These are phyloP conservation scores for Thelonectria olida DNA, from an alignment of 2,329 filamentous ascomycete species.

Conservation along the genomic window DNA sequence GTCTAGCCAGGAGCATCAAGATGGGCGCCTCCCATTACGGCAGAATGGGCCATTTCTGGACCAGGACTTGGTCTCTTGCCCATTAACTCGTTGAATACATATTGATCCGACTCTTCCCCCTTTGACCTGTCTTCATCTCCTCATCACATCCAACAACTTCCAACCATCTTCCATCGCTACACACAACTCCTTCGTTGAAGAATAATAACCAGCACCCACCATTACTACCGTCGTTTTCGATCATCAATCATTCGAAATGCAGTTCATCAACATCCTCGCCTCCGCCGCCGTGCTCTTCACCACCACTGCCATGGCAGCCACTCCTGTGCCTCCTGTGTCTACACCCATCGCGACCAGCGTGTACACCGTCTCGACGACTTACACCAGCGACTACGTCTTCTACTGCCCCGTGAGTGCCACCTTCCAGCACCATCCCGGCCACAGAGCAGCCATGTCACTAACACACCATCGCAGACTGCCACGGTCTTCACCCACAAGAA, in stretches of 20 bases:
- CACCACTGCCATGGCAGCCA: conserved; percentile 2
- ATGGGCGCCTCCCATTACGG: neutral
- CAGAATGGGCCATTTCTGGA: no score
- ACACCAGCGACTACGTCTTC: conserved; percentile 50
- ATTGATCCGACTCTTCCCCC: neutral
- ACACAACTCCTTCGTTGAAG: neutral
- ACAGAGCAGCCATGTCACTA: neutral
- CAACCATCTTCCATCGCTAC: neutral
- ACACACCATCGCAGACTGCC: conserved; percentile 29
- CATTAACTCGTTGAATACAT: neutral
- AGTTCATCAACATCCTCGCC: neutral
- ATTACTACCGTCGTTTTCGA: neutral
- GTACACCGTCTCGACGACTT: conserved; percentile 46
- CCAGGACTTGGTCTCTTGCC: no score
- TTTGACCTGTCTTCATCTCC: neutral
- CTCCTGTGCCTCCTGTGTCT: neutral
- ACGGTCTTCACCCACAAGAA: conserved; percentile 51
- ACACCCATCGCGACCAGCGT: neutral
- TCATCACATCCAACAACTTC: neutral
- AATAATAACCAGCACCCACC: neutral
- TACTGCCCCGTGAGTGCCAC: conserved; percentile 53
- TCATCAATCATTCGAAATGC: conserved; percentile 4
- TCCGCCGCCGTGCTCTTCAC: conserved; percentile 10
- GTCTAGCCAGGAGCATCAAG: neutral
- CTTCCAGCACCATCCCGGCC: no score